A percentile compares a stretch with the other conserved stretches of the same genome.
Evolutionary conservation across 306 rosid species (phyloP).

Genomic region (Ammopiptanthus mongolicus): DNA sequence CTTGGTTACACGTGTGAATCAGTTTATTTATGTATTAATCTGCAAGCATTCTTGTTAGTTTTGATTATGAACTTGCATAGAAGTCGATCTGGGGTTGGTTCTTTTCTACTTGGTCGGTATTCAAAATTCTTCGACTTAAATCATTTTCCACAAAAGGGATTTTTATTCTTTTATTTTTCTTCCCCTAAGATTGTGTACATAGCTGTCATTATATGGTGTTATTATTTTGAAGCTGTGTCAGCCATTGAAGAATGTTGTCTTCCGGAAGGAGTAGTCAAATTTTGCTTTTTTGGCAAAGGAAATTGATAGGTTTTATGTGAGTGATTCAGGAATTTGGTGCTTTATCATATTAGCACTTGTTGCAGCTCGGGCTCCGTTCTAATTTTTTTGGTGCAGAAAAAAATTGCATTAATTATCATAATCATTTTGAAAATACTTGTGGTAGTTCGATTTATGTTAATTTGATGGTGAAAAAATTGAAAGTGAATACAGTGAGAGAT

Average conservation of each 20-base stretch:
- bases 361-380: not conserved
- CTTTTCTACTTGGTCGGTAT: slow-evolving; percentile 23
- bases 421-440: not conserved
- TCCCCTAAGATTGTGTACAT: not conserved
- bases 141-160: not conserved
- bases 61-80: not conserved
- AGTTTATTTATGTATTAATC: slow-evolving; percentile 10
- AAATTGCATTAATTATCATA: not conserved
- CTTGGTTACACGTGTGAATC: slow-evolving; percentile 5
- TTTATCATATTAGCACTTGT: not conserved
- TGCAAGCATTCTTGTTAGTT: not conserved
- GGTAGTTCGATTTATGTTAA: too few species aligned
- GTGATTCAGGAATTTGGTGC: not conserved
- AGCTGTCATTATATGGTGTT: slow-evolving; percentile 1
- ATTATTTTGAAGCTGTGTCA: not conserved
- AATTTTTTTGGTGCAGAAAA: not conserved
- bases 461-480: not conserved
- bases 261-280: not conserved
- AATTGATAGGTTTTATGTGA: slow-evolving; percentile 16
- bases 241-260: not conserved
- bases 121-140: not conserved
- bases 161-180: not conserved
- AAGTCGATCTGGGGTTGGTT: slow-evolving; percentile 48
- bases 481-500: not conserved
- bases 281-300: slow-evolving; percentile 1